Evolutionary conservation across 2,329 filamentous ascomycete genomes (phyloP).

Genomic region (Apiospora koreana): DNA sequence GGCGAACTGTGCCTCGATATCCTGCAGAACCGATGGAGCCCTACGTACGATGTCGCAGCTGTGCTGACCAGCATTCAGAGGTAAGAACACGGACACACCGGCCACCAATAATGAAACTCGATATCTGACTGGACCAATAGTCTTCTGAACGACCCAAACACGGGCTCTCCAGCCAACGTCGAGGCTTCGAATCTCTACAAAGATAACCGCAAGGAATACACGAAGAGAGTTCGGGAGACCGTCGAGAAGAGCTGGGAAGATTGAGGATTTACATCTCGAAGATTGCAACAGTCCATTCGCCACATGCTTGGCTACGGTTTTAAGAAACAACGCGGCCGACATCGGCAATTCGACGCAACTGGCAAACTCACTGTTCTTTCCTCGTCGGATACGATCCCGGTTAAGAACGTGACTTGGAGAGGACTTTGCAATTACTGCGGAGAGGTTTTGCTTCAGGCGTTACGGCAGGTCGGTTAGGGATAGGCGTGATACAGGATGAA

Average conservation of each 20-base stretch:
- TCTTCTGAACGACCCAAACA: conserved; percentile 96
- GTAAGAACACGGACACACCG: conserved; percentile 42
- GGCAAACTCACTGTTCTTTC: not conserved
- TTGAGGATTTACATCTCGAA: conserved; percentile 39
- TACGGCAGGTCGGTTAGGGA: not conserved
- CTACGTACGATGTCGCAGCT: conserved; percentile 96
- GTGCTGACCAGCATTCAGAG: conserved; percentile 98
- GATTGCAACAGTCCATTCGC: not conserved
- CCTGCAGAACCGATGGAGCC: conserved; percentile 96
- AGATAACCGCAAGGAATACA: conserved; percentile 95
- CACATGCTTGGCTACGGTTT: not conserved
- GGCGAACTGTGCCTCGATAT: conserved; percentile 97
- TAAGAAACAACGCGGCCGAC: not conserved
- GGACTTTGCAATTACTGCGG: not conserved
- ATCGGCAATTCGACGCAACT: not conserved
- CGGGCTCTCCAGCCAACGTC: conserved; percentile 95
- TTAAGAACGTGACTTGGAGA: not conserved
- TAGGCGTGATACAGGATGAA: not conserved
- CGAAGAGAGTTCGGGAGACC: conserved; percentile 90
- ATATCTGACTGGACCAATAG: conserved; percentile 45
- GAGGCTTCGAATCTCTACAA: conserved; percentile 98
- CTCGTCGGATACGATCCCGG: not conserved
- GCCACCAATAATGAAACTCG: not conserved
- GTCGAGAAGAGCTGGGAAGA: conserved; percentile 99
- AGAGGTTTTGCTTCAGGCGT: conserved; percentile 7